Evolutionary conservation across 257 asterid species (phyloP), one percentile per base, ranked within the genome.

Genomic region (Perilla frutescens): DNA sequence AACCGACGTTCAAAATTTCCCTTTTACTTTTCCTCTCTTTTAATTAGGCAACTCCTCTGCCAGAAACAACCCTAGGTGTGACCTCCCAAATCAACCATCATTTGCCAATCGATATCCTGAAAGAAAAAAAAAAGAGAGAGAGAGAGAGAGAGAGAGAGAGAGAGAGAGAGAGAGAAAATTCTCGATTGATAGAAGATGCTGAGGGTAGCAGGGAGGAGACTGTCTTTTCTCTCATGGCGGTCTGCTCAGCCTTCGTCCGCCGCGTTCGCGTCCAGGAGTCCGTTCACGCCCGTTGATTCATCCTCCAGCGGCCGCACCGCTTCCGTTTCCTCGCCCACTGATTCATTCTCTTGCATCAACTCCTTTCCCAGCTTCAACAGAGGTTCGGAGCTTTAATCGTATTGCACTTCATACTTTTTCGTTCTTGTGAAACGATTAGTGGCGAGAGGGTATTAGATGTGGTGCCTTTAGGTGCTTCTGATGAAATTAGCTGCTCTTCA

Each of bases 171-270:
- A 44, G 9, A 48, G 54, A 48, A 48, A 3, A 5, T 7, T 48
- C 43, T 53, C 70, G 12, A 40, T 70, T 67, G 50, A 59, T 63
- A 32, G 70, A 81, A 72, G 78, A 90, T 87, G 96, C 77, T 91
- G 66, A 80, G 94, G 69, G 76, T 86, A 49, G 90, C 89, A 26
- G 88, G 96, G 81, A 84, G 88, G 87, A 86, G 90, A 88, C 59
- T 86, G 12, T 86, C 87, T 76, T 79, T 88, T 73, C 80, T 84
- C 58, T 61, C 89, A 45, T 77, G 87, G 84, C 71, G 87, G 72
- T 78, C 90, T 13, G 79, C 77, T 45, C 84, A 77, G 57, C 60
- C 87, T 60, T 81, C 89, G 44, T 70, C 89, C 37, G 81, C 90
- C 41, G 73, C 83, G 10, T 60, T 64, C 68, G 70, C 53, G 12